phyloP scores from a whole-genome alignment of 768 basidiomycete species.

The Gymnopilus dilepis region DNA sequence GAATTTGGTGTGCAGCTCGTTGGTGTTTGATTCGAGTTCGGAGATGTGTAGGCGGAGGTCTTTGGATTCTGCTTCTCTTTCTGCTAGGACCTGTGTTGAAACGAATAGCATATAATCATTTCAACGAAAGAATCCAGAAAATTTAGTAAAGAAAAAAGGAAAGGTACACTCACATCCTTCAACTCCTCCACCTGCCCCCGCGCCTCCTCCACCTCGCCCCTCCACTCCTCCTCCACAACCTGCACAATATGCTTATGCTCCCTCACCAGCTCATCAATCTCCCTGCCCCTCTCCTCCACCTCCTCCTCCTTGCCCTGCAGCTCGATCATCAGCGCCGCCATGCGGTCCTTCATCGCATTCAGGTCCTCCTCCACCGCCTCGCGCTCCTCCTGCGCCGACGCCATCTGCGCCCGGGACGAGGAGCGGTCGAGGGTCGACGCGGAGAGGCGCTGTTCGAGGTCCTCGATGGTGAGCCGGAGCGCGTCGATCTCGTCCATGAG shows the following conservation, averaged over 20 bases:
- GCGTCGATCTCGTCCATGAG: constrained; percentile 68
- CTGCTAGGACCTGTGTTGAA: constrained; percentile 63
- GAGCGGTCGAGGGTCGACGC: constrained; percentile 72
- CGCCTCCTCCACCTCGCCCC: constrained; percentile 85
- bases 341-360: constrained; percentile 73
- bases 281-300: constrained; percentile 74
- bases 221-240: constrained; percentile 84
- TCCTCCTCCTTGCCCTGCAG: constrained; percentile 89
- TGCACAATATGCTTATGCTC: constrained; percentile 78
- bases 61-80: constrained; percentile 80
- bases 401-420: constrained; percentile 69
- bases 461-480: constrained; percentile 70
- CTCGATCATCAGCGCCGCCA: constrained; percentile 83
- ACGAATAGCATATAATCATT: neutral
- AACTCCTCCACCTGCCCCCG: constrained; percentile 81
- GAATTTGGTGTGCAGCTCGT: constrained; percentile 75
- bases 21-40: constrained; percentile 74
- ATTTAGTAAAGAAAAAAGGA: constrained; percentile 12
- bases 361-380: constrained; percentile 83
- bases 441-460: constrained; percentile 63
- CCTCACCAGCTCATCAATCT: constrained; percentile 77
- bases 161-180: constrained; percentile 57
- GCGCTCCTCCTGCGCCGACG: constrained; percentile 75
- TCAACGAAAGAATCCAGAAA: neutral
- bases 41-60: constrained; percentile 74